Conservation (phyloP, 2,329 filamentous ascomycete genomes). For the Xylariomycetidae sp. region DNA sequence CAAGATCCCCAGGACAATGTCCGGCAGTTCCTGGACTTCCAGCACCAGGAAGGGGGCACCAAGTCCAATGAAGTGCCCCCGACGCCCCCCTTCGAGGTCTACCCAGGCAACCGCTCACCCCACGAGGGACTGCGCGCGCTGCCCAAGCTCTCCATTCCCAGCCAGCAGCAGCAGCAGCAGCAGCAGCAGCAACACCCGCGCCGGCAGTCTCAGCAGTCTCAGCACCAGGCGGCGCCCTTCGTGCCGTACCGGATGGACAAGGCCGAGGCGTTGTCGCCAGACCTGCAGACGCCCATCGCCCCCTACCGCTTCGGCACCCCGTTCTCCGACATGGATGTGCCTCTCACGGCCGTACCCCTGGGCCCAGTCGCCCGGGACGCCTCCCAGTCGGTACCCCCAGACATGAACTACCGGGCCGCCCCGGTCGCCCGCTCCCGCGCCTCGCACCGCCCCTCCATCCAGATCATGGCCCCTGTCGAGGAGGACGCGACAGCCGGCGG, state of each 20-base stretch:
- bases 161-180: conserved; percentile 22
- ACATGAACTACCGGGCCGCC: conserved; percentile 70
- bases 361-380: conserved; percentile 70
- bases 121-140: conserved; percentile 52
- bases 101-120: conserved; percentile 40
- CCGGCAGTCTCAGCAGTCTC: conserved; percentile 21
- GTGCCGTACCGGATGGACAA: conserved; percentile 48
- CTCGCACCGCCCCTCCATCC: conserved; percentile 62
- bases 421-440: conserved; percentile 38
- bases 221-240: conserved; percentile 26
- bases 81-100: conserved; percentile 64
- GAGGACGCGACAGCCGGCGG: too few relatives aligned
- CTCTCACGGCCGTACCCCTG: conserved; percentile 64
- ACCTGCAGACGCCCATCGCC: conserved; percentile 51
- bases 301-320: conserved; percentile 78
- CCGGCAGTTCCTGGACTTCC: conserved; percentile 82
- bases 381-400: conserved; percentile 87
- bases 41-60: conserved; percentile 44
- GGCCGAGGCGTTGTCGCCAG: conserved; percentile 45
- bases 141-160: conserved; percentile 57
- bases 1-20: conserved; percentile 90
- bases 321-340: conserved; percentile 85
- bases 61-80: conserved; percentile 53
- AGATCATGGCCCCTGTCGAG: conserved; percentile 61
- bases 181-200: conserved; percentile 14